Conservation (phyloP, 2,329 filamentous ascomycete species). For the Pyricularia sp. region DNA sequence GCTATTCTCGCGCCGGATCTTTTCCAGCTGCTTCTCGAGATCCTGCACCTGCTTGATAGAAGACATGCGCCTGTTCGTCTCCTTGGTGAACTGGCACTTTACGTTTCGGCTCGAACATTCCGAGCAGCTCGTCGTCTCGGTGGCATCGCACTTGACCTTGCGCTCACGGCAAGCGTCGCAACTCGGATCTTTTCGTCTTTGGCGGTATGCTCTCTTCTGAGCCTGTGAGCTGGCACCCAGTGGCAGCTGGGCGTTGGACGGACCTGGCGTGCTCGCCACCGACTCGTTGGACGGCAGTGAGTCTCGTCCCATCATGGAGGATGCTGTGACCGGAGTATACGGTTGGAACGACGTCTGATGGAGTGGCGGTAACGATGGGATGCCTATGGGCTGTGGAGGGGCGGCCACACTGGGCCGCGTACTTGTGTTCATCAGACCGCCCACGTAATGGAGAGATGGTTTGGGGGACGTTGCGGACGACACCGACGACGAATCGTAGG, state of each 20-base stretch:
- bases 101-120: constrained; percentile 96
- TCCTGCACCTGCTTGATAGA: constrained; percentile 99
- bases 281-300: constrained; percentile 52
- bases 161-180: constrained; percentile 92
- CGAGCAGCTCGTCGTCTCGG: constrained; percentile 90
- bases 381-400: constrained; percentile 42
- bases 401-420: constrained; percentile 38
- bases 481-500: constrained; percentile 56
- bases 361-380: constrained; percentile 39
- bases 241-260: constrained; percentile 22
- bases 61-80: constrained; percentile 97
- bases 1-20: constrained; percentile 70
- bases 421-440: constrained; percentile 42
- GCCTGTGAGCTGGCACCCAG: constrained; percentile 43
- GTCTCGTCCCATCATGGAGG: constrained; percentile 45
- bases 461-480: constrained; percentile 53
- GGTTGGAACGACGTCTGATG: constrained; percentile 37
- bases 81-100: constrained; percentile 97
- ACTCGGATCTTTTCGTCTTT: constrained; percentile 90
- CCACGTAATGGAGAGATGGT: constrained; percentile 40
- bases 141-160: constrained; percentile 87
- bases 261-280: constrained; percentile 43
- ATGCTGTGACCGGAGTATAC: constrained; percentile 40
- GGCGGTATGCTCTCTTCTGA: constrained; percentile 89
- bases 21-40: constrained; percentile 80